phyloP scores from a whole-genome alignment of 2,329 filamentous ascomycete species.

The Teratosphaeria pseudoeucalypti region DNA sequence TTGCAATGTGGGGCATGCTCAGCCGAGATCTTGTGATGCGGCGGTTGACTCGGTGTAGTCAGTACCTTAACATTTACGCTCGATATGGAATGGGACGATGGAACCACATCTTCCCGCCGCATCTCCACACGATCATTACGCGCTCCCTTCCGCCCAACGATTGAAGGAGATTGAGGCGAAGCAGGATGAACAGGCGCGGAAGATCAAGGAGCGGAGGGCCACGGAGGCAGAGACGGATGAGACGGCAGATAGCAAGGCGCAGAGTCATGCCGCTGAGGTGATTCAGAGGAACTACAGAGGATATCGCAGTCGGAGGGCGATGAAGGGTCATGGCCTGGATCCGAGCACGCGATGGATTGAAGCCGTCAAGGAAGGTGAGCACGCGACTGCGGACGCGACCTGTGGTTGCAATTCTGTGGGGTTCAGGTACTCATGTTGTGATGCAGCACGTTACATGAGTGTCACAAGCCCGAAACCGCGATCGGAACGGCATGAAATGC shows the following conservation, averaged over 20 bases:
- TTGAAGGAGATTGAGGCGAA: conserved; percentile 23
- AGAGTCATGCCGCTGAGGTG: conserved; percentile 20
- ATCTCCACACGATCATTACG: neutral
- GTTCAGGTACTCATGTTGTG: conserved; percentile 1
- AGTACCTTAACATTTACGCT: neutral
- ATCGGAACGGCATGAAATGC: conserved; percentile 22
- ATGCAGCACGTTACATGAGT: conserved; percentile 43
- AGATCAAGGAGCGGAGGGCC: conserved; percentile 14
- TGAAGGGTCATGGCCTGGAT: conserved; percentile 58
- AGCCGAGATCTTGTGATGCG: neutral
- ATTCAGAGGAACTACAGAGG: conserved; percentile 60
- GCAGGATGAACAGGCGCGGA: conserved; percentile 21
- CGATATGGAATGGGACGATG: neutral
- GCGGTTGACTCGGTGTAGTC: neutral
- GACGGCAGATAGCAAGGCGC: conserved; percentile 5
- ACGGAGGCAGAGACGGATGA: conserved; percentile 3
- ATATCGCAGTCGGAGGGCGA: conserved; percentile 60
- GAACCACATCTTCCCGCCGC: neutral
- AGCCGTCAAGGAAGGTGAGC: conserved; percentile 26
- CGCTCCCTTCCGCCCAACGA: conserved; percentile 22
- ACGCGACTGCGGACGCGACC: neutral
- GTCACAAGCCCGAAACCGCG: conserved; percentile 36
- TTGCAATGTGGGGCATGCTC: neutral
- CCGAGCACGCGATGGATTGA: conserved; percentile 63
- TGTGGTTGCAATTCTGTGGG: neutral